phyloP scores from a whole-genome alignment of 805 yeast genomes.

The Yarrowia sp. region DNA sequence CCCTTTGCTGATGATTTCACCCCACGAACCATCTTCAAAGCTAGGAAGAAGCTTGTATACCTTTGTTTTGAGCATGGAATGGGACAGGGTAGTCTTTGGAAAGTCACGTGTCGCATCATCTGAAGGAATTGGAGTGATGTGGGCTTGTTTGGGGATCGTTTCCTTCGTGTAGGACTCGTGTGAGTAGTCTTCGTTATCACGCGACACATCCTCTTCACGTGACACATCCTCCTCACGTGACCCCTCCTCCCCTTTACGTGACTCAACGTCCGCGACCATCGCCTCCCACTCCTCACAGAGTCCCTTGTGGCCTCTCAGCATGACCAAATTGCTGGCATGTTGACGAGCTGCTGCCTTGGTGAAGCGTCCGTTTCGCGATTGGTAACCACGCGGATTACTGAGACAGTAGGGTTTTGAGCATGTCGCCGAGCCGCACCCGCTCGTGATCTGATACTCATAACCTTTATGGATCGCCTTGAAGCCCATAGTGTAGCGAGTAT shows the following conservation, averaged over 20 bases:
- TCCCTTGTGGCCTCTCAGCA: slow-evolving; percentile 1
- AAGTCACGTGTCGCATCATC: not conserved
- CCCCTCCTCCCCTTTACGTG: too few species aligned
- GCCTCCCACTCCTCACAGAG: not conserved
- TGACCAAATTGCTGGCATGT: slow-evolving; percentile 22
- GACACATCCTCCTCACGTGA: too few species aligned
- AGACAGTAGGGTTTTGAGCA: slow-evolving; percentile 20
- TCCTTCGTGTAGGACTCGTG: too few species aligned
- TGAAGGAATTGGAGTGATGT: too few species aligned
- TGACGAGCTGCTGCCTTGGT: slow-evolving; percentile 21
- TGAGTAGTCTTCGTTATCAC: too few species aligned
- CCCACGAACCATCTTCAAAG: slow-evolving; percentile 12
- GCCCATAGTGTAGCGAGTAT: not conserved
- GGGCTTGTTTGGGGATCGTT: too few species aligned
- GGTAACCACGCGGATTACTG: slow-evolving; percentile 12
- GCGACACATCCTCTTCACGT: too few species aligned
- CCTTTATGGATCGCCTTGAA: slow-evolving; percentile 15
- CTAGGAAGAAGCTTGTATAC: slow-evolving; percentile 1
- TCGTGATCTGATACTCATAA: slow-evolving; percentile 3
- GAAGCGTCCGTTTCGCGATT: slow-evolving; percentile 16
- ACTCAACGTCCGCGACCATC: too few species aligned
- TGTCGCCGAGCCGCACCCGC: slow-evolving; percentile 17
- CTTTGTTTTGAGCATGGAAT: slow-evolving; percentile 22
- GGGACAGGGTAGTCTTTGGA: slow-evolving; percentile 8
- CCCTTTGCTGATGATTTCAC: not conserved